These are phyloP conservation scores for Myxozyma vanderwaltii DNA, from an alignment of 805 yeast genomes.

Conservation along the genomic window DNA sequence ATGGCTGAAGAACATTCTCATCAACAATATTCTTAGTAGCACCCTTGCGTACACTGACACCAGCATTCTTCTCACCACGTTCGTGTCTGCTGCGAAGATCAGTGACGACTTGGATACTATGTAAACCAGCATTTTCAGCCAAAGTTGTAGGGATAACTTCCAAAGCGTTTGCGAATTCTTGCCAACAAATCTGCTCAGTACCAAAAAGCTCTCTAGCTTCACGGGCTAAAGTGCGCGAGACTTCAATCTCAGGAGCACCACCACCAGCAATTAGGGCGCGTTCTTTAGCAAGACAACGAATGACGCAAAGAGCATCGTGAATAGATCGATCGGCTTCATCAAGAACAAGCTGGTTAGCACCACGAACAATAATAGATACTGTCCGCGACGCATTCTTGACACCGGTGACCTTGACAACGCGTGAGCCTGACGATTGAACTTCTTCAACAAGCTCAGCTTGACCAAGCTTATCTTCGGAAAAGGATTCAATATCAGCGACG, in stretches of 20 bases:
- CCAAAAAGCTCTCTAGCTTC: conserved; percentile 78
- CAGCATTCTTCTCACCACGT: conserved; percentile 88
- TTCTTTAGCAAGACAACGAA: conserved; percentile 83
- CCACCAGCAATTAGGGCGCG: conserved; percentile 96
- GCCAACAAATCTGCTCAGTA: conserved; percentile 86
- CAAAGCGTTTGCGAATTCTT: conserved; percentile 86
- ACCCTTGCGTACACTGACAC: conserved; percentile 90
- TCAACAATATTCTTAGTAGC: conserved; percentile 88
- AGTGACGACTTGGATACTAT: conserved; percentile 87
- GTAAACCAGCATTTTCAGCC: conserved; percentile 94
- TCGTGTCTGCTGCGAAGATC: conserved; percentile 91
- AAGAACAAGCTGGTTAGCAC: conserved; percentile 85
- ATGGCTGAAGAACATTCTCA: conserved; percentile 96
- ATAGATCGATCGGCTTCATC: conserved; percentile 97
- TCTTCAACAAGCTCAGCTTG: conserved; percentile 92
- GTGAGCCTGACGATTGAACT: conserved; percentile 84
- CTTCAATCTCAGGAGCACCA: conserved; percentile 96
- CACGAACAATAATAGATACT: conserved; percentile 89
- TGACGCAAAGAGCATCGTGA: conserved; percentile 96
- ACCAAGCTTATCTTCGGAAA: conserved; percentile 91
- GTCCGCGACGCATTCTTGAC: conserved; percentile 63
- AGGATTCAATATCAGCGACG: conserved; percentile 90
- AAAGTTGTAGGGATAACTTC: conserved; percentile 92
- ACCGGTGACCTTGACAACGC: conserved; percentile 84
- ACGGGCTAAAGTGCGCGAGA: conserved; percentile 68